Percentiles rank a stretch among this genome's conserved stretches.
These are phyloP conservation scores for Vitis hybrid DNA, from an alignment of 177 flowering plant species.

Conservation along the genomic window DNA sequence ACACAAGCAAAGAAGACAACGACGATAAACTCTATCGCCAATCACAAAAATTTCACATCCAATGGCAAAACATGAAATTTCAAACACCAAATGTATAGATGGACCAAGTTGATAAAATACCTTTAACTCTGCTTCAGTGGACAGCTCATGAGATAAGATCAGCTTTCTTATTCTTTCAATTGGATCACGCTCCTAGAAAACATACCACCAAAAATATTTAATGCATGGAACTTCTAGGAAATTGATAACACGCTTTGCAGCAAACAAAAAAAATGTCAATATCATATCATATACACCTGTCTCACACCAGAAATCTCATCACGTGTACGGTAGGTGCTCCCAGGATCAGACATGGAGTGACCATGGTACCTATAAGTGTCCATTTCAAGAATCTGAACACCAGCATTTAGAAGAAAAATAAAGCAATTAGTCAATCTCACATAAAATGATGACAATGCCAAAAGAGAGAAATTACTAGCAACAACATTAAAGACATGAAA, in stretches of 20 bases:
- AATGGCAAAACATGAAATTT: neutral
- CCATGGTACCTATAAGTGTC: conserved; percentile 99
- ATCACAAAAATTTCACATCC: neutral
- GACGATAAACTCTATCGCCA: neutral
- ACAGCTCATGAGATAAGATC: conserved; percentile 77
- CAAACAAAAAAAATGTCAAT: no score
- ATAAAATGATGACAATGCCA: no score
- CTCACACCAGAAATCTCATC: conserved; percentile 92
- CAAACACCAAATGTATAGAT: no score
- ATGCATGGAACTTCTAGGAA: neutral
- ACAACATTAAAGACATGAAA: no score
- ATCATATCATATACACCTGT: conserved; percentile 47
- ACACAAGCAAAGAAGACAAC: neutral
- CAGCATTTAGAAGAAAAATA: neutral
- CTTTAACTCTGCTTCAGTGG: conserved; percentile 88
- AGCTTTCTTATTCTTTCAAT: conserved; percentile 86
- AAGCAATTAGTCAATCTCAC: neutral
- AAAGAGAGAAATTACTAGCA: no score
- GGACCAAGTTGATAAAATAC: conserved; percentile 28
- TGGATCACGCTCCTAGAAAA: conserved; percentile 90
- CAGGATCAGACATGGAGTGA: conserved; percentile 99
- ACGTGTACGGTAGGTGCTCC: conserved; percentile 98
- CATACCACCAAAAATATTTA: neutral
- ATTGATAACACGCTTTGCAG: neutral
- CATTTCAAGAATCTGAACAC: conserved; percentile 93